Conservation (phyloP, 176 grass and related monocot genomes). For the Hyparrhenia diplandra region DNA sequence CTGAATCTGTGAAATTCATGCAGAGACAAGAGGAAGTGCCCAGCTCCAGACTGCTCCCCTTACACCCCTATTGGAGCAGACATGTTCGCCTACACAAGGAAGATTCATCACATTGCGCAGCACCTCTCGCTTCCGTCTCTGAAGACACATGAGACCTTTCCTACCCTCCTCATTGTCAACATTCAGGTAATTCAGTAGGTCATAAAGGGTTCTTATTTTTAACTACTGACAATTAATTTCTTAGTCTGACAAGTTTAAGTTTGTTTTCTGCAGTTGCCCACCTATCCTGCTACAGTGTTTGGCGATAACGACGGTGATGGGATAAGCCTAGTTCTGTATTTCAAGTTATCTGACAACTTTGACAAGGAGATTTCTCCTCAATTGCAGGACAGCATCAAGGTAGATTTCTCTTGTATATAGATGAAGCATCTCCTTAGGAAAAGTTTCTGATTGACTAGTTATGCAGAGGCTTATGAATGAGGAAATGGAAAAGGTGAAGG, state of each 20-base stretch:
- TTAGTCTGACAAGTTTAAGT: constrained; percentile 19
- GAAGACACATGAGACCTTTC: constrained; percentile 63
- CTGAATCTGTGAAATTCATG: constrained; percentile 13
- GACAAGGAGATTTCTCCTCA: constrained; percentile 73
- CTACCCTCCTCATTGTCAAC: constrained; percentile 78
- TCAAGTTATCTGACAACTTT: constrained; percentile 78
- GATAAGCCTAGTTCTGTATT: constrained; percentile 81
- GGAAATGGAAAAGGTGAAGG: constrained; percentile 79
- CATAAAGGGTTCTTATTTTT: not conserved
- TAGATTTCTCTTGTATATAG: constrained; percentile 5
- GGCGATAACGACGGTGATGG: constrained; percentile 86
- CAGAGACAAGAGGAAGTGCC: constrained; percentile 86
- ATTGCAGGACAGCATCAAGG: constrained; percentile 76
- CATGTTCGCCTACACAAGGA: constrained; percentile 64
- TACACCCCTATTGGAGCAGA: constrained; percentile 79
- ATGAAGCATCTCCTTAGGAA: not conserved
- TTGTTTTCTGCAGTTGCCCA: constrained; percentile 55
- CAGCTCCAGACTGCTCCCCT: constrained; percentile 54
- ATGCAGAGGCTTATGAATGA: constrained; percentile 68
- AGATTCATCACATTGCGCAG: constrained; percentile 87
- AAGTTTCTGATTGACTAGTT: constrained; percentile 10
- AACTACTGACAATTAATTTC: not conserved
- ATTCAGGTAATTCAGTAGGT: constrained; percentile 69
- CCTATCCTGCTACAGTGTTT: constrained; percentile 72
- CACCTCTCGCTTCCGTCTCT: constrained; percentile 62